A percentile compares a stretch with the other conserved stretches of the same genome.
Conservation (phyloP, 1,139 yeast species). For the Kodamaea sp. region DNA sequence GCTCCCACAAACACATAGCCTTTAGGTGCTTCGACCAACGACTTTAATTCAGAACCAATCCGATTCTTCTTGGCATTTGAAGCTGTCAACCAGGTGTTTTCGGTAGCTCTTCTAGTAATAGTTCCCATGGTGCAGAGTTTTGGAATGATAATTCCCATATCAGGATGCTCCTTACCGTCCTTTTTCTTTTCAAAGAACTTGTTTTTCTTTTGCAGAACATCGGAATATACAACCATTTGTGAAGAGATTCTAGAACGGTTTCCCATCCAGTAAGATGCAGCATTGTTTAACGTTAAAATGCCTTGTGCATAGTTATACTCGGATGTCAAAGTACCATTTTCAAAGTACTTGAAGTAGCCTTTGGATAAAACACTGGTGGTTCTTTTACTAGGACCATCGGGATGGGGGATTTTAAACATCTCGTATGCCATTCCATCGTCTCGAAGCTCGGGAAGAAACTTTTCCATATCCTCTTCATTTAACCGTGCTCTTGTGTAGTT, state of each 20-base stretch:
- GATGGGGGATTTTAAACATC: constrained; percentile 83
- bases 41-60: constrained; percentile 91
- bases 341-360: constrained; percentile 69
- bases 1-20: constrained; percentile 97
- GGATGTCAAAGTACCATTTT: constrained; percentile 70
- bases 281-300: constrained; percentile 72
- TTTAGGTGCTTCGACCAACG: constrained; percentile 81
- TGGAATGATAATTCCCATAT: constrained; percentile 80
- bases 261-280: constrained; percentile 92
- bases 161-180: constrained; percentile 25
- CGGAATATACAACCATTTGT: constrained; percentile 76
- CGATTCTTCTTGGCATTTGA: constrained; percentile 85
- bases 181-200: constrained; percentile 27
- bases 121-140: constrained; percentile 92
- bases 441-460: constrained; percentile 24
- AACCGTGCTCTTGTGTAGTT: constrained; percentile 47
- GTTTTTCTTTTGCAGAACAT: constrained; percentile 22
- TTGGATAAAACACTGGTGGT: constrained; percentile 84
- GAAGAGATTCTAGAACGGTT: constrained; percentile 78
- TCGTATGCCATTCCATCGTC: constrained; percentile 28
- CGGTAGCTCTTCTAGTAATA: constrained; percentile 93
- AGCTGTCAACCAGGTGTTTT: constrained; percentile 96
- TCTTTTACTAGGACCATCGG: constrained; percentile 75
- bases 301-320: constrained; percentile 72
- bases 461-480: constrained; percentile 20